Conservation (phyloP, 1,284 basidiomycete species). For the Ceratobasidium sp. region DNA sequence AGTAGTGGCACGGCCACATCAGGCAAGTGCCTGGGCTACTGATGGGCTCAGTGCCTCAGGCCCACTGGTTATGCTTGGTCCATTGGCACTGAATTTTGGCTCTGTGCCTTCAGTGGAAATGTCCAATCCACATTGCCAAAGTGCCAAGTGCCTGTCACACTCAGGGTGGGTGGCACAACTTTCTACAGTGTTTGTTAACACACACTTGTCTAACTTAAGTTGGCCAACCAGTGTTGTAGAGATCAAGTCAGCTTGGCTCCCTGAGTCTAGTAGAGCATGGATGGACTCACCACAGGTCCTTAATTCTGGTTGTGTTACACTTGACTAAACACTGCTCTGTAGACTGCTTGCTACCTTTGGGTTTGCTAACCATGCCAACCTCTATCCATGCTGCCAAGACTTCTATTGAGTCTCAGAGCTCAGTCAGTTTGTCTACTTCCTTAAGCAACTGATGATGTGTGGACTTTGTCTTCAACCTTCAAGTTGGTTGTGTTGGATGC, state of each 20-base stretch:
- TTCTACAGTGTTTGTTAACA: constrained; percentile 48
- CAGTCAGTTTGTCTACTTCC: not conserved
- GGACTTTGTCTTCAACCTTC: not conserved
- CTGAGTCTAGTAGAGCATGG: constrained; percentile 55
- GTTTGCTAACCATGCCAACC: not conserved
- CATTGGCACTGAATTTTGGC: too few relatives aligned
- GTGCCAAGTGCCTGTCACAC: too few relatives aligned
- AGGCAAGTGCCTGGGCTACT: too few relatives aligned
- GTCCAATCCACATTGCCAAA: too few relatives aligned
- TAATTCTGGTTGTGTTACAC: not conserved
- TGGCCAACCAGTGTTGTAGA: constrained; percentile 57
- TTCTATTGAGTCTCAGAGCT: not conserved
- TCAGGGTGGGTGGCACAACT: too few relatives aligned
- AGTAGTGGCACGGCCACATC: too few relatives aligned
- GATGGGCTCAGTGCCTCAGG: too few relatives aligned
- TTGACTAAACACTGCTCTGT: constrained; percentile 50
- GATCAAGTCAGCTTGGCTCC: constrained; percentile 58
- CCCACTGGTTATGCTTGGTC: too few relatives aligned
- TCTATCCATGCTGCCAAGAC: not conserved
- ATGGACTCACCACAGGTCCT: constrained; percentile 51
- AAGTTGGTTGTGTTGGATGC: not conserved
- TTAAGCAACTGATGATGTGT: not conserved
- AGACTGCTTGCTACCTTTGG: constrained; percentile 46
- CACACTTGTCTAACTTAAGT: constrained; percentile 49
- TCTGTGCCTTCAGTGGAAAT: too few relatives aligned